A percentile compares a stretch with the other conserved stretches of the same genome.
Conservation (phyloP, 2,329 filamentous ascomycete genomes). For the Orbilia blumenaviensis region DNA sequence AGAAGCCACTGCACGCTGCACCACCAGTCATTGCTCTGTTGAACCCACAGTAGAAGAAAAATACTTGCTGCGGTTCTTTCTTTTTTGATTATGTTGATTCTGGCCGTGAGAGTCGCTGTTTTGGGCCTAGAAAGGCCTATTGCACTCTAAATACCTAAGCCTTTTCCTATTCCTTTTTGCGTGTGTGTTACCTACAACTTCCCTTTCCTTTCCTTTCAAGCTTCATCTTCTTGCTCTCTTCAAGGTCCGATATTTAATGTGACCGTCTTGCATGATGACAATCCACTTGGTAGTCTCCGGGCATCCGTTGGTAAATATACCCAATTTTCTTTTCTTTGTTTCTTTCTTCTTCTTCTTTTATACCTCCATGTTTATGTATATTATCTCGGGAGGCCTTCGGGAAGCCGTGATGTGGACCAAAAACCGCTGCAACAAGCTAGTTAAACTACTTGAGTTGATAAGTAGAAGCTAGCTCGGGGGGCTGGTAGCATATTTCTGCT, state of each 20-base stretch:
- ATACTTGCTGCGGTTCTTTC: not conserved
- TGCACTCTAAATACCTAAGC: not conserved
- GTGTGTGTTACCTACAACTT: not conserved
- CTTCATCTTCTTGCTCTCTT: not conserved
- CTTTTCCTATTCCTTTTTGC: not conserved
- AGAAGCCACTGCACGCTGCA: slow-evolving; percentile 53
- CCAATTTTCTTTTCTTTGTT: not conserved
- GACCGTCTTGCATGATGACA: slow-evolving; percentile 15
- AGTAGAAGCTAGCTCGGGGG: too few species aligned
- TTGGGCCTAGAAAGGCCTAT: not conserved
- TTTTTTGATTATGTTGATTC: not conserved
- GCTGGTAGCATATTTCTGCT: not conserved
- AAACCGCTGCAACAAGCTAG: not conserved
- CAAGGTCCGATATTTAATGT: slow-evolving; percentile 20
- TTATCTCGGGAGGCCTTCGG: not conserved
- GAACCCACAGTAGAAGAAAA: slow-evolving; percentile 39
- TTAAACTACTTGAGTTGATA: too few species aligned
- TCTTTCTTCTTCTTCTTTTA: too few species aligned
- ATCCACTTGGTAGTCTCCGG: not conserved
- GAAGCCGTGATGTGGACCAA: not conserved
- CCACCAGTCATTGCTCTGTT: slow-evolving; percentile 42
- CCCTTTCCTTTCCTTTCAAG: not conserved
- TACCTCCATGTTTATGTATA: too few species aligned
- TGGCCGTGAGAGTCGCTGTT: not conserved
- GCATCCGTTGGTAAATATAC: not conserved